A percentile compares a stretch with the other conserved stretches of the same genome.
These are phyloP conservation scores for Solanum habrochaites DNA, from an alignment of 257 asterid species.

Conservation along the genomic window DNA sequence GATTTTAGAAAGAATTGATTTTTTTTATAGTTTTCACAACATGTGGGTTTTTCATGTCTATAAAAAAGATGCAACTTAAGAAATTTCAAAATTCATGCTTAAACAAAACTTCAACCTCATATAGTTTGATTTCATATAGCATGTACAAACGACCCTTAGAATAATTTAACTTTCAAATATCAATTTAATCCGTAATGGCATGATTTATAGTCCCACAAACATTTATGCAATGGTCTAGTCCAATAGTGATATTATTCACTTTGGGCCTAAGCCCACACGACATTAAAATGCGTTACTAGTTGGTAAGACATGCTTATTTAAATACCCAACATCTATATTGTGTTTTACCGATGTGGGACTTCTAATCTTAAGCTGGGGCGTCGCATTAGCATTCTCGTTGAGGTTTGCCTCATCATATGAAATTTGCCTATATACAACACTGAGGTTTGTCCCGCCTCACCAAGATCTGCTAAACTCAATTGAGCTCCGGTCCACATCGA, in stretches of 20 bases:
- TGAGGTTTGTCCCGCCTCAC: not conserved
- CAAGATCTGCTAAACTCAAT: not conserved
- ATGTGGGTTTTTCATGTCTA: not conserved
- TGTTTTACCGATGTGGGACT: not conserved
- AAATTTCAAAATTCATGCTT: not conserved
- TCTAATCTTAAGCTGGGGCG: not conserved
- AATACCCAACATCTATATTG: not conserved
- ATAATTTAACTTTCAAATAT: too few relatives aligned
- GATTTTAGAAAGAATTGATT: not conserved
- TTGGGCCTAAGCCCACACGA: not conserved
- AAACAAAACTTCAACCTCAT: too few relatives aligned
- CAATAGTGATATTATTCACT: not conserved
- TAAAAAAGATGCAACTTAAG: not conserved
- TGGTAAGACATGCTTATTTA: not conserved
- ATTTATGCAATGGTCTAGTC: not conserved
- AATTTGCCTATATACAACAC: not conserved
- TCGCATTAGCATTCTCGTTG: not conserved
- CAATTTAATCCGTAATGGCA: too few relatives aligned
- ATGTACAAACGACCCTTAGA: not conserved
- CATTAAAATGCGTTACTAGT: too few relatives aligned
- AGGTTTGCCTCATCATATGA: not conserved
- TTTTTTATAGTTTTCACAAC: too few relatives aligned
- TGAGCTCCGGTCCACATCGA: not conserved
- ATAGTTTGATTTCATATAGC: not conserved
- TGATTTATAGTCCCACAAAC: not conserved